phyloP scores from a whole-genome alignment of 306 rosid species.

The Medicago lupulina region DNA sequence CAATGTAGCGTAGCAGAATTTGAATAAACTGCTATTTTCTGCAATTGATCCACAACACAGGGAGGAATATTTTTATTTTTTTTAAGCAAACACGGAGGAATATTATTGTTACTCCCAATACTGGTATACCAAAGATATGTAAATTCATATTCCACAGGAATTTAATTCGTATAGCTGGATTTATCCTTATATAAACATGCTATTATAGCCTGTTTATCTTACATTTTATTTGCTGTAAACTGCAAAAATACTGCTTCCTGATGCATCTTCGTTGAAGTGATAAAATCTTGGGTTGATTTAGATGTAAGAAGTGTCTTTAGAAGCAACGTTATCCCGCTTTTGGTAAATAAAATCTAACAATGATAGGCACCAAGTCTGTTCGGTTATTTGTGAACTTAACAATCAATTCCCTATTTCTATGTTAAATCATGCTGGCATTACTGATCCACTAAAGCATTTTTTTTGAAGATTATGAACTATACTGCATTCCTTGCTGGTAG shows the following conservation, averaged over 20 bases:
- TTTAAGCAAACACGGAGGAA: constrained; percentile 4
- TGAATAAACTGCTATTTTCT: neutral
- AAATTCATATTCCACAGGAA: neutral
- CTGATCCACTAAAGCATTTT: neutral
- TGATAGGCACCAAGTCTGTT: neutral
- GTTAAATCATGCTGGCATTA: constrained; percentile 15
- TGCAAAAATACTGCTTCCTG: neutral
- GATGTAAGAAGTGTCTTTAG: neutral
- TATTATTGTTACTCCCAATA: neutral
- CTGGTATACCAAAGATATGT: neutral
- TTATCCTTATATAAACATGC: neutral
- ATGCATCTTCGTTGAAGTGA: neutral
- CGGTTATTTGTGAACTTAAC: neutral
- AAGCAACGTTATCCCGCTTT: neutral
- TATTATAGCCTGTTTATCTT: neutral
- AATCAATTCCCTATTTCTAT: neutral
- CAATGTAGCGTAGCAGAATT: neutral
- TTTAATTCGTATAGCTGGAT: constrained; percentile 2
- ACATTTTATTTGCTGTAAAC: neutral
- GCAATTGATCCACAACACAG: neutral
- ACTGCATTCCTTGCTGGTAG: constrained; percentile 22
- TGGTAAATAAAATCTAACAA: neutral
- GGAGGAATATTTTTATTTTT: constrained; percentile 1
- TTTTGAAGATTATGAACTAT: neutral
- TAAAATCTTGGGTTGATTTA: neutral